A percentile compares a stretch with the other conserved stretches of the same genome.
Conservation (phyloP, 2,329 filamentous ascomycete species). For the Penicillium expansum region DNA sequence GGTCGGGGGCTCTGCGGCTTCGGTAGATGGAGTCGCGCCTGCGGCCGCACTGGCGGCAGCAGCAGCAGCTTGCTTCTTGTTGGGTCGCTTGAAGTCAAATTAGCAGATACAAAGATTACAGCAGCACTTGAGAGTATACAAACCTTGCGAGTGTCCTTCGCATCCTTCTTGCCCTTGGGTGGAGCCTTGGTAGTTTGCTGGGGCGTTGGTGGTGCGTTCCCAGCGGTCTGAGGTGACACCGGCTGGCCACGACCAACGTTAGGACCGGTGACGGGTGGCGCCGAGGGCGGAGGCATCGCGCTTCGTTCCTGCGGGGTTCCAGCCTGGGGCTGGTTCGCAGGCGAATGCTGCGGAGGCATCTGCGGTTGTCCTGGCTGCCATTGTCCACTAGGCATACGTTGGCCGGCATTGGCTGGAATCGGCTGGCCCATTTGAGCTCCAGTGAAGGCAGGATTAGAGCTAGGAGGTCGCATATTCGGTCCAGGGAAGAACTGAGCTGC, state of each 20-base stretch:
- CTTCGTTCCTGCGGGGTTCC: conserved; percentile 59
- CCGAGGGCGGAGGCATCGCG: conserved; percentile 51
- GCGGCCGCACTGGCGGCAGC: conserved; percentile 40
- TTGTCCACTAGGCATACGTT: conserved; percentile 41
- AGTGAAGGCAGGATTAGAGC: conserved; percentile 51
- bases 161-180: conserved; percentile 58
- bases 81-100: conserved; percentile 36
- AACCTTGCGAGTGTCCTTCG: conserved; percentile 56
- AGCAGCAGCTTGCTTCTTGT: conserved; percentile 43
- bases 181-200: conserved; percentile 58
- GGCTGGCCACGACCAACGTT: conserved; percentile 43
- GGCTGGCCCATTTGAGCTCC: conserved; percentile 46
- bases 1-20: conserved; percentile 48
- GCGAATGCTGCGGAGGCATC: conserved; percentile 49
- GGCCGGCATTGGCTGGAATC: conserved; percentile 37
- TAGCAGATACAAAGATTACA: neutral
- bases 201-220: conserved; percentile 59
- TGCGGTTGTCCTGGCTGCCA: conserved; percentile 46
- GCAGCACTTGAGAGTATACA: conserved; percentile 4
- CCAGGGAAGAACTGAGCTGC: conserved; percentile 44
- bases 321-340: conserved; percentile 43
- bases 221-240: conserved; percentile 45
- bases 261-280: conserved; percentile 40
- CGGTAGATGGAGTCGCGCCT: conserved; percentile 45
- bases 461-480: conserved; percentile 58